phyloP scores from a whole-genome alignment of 352 stramenopile genomes.

The Pythium insidiosum region DNA sequence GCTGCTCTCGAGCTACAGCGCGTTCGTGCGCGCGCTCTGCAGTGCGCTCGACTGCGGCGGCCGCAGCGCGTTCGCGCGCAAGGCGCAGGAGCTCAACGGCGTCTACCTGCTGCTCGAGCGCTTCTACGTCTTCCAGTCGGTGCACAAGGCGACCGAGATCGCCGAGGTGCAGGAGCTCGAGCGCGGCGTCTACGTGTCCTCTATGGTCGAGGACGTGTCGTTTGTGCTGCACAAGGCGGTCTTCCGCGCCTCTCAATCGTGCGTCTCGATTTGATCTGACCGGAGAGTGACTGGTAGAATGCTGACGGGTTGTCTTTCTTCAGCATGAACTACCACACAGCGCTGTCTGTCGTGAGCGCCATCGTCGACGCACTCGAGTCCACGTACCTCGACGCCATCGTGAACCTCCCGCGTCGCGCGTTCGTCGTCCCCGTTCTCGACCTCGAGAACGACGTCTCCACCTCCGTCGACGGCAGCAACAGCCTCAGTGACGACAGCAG shows the following conservation, averaged over 20 bases:
- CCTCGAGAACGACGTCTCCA: constrained; percentile 6
- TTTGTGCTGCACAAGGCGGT: constrained; percentile 85
- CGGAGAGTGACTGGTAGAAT: no score
- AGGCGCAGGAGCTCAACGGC: constrained; percentile 69
- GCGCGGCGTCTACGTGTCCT: constrained; percentile 58
- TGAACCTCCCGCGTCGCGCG: constrained; percentile 47
- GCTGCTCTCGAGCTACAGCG: constrained; percentile 56
- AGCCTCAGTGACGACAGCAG: no score
- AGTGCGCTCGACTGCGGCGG: constrained; percentile 29
- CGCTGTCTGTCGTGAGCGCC: constrained; percentile 72
- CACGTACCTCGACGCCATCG: constrained; percentile 67
- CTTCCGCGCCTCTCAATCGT: constrained; percentile 69
- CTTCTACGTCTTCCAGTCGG: constrained; percentile 82
- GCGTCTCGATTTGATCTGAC: neutral
- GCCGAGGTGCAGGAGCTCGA: constrained; percentile 71
- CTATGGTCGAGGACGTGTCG: constrained; percentile 76
- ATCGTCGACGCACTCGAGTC: constrained; percentile 79
- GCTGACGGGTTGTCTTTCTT: no score
- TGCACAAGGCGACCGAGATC: constrained; percentile 79
- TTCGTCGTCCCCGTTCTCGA: constrained; percentile 35
- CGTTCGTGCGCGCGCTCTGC: constrained; percentile 47
- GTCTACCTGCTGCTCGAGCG: constrained; percentile 78
- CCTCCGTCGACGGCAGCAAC: constrained; percentile 15
- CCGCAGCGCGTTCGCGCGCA: constrained; percentile 29
- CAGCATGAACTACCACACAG: constrained; percentile 78